phyloP scores from a whole-genome alignment of 495 filamentous ascomycete species.

The Neurospora sp. region DNA sequence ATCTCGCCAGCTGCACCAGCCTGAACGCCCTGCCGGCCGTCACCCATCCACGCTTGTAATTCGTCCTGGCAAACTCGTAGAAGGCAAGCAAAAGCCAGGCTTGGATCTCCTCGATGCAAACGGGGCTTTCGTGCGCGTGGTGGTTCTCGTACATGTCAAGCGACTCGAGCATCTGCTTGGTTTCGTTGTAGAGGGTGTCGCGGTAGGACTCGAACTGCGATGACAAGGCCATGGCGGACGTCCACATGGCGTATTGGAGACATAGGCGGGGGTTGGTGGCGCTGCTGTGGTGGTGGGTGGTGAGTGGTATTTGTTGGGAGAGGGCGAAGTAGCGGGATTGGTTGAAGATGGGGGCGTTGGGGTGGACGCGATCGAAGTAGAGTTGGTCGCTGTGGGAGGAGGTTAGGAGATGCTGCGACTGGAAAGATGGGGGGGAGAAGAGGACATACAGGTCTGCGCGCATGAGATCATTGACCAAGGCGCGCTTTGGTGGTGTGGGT shows the following conservation, averaged over 20 bases:
- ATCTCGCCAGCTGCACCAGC: slow-evolving; percentile 37
- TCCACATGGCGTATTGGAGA: slow-evolving; percentile 49
- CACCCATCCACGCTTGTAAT: slow-evolving; percentile 38
- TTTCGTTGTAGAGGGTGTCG: slow-evolving; percentile 38
- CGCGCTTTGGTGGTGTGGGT: slow-evolving; percentile 9
- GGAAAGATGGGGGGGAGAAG: not conserved
- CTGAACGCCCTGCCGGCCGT: slow-evolving; percentile 47
- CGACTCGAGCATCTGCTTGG: slow-evolving; percentile 35
- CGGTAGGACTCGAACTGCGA: slow-evolving; percentile 40
- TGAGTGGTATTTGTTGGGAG: slow-evolving; percentile 4
- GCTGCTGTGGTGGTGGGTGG: not conserved
- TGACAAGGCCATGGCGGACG: slow-evolving; percentile 40
- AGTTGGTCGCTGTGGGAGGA: slow-evolving; percentile 35
- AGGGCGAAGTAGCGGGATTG: slow-evolving; percentile 23
- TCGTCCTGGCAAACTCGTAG: slow-evolving; percentile 42
- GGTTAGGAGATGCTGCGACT: not conserved
- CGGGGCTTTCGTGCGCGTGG: slow-evolving; percentile 7
- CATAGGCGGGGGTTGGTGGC: slow-evolving; percentile 25
- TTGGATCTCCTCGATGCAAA: slow-evolving; percentile 38
- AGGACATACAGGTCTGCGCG: slow-evolving; percentile 33
- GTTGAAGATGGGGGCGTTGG: slow-evolving; percentile 44
- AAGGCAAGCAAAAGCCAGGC: slow-evolving; percentile 44
- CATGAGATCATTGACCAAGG: slow-evolving; percentile 28
- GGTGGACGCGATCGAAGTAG: slow-evolving; percentile 50
- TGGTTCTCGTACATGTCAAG: slow-evolving; percentile 20